phyloP scores from a whole-genome alignment of 305 asterid species.

The Solanum aculeatissimum region DNA sequence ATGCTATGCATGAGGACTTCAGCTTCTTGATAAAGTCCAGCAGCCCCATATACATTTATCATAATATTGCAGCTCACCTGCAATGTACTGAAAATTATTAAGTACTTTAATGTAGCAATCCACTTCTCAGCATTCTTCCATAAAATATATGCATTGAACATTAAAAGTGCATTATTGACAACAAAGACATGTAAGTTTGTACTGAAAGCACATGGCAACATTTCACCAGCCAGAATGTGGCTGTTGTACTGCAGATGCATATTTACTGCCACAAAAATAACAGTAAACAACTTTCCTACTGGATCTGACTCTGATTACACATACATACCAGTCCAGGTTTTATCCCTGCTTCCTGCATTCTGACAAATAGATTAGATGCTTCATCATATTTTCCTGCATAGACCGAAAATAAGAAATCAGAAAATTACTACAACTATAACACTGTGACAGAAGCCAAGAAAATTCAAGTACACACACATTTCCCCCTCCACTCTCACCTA shows the following conservation, averaged over 20 bases:
- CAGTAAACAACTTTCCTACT: not conserved
- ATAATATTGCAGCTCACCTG: conserved; percentile 73
- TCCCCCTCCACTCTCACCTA: not conserved
- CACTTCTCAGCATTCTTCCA: not conserved
- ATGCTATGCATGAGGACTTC: conserved; percentile 44
- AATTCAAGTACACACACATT: not conserved
- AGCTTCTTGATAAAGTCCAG: conserved; percentile 53
- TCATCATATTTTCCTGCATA: conserved; percentile 58
- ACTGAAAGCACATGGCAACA: not conserved
- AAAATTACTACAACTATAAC: not conserved
- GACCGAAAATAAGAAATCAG: not conserved
- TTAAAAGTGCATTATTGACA: not conserved
- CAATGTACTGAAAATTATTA: not conserved
- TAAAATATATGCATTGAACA: not conserved
- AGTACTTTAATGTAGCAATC: not conserved
- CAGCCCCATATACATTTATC: conserved; percentile 48
- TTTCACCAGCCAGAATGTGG: not conserved
- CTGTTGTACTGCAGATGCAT: not conserved
- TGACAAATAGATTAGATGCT: conserved; percentile 59
- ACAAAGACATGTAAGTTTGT: not conserved
- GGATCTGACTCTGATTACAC: not conserved
- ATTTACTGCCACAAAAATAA: not conserved
- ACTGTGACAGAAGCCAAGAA: not conserved
- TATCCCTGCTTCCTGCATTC: conserved; percentile 86
- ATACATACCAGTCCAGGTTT: conserved; percentile 65